These are phyloP conservation scores for Paraleonurus japonicus DNA, from an alignment of 257 asterid genomes.

Conservation along the genomic window DNA sequence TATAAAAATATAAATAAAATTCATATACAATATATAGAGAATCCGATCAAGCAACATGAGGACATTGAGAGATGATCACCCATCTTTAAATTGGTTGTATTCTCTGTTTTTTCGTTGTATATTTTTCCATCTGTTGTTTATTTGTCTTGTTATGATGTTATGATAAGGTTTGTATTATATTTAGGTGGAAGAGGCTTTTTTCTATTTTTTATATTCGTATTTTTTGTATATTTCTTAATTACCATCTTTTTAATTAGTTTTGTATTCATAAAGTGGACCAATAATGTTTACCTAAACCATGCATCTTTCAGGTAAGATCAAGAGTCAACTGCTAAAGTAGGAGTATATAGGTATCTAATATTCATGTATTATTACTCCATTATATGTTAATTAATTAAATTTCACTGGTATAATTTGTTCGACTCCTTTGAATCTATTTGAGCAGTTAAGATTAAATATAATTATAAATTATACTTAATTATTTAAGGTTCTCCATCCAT, in stretches of 20 bases:
- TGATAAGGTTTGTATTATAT: conserved; percentile 18
- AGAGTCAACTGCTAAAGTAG: conserved; percentile 64
- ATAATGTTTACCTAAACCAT: conserved; percentile 56
- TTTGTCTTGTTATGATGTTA: conserved; percentile 31
- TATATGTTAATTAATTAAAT: conserved; percentile 5
- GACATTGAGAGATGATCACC: conserved; percentile 6
- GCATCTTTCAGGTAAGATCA: conserved; percentile 37
- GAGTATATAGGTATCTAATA: background rate
- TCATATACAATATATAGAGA: background rate
- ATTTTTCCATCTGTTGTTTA: conserved; percentile 9
- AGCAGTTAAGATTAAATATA: conserved; percentile 22
- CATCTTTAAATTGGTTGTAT: conserved; percentile 25
- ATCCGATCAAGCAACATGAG: background rate
- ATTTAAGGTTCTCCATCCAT: background rate
- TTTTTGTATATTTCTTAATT: background rate
- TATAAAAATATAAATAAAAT: too few species aligned
- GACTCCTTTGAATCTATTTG: conserved; percentile 7
- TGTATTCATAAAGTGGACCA: conserved; percentile 36
- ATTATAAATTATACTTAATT: background rate
- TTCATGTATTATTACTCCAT: background rate
- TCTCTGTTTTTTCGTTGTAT: conserved; percentile 4
- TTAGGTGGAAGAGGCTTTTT: conserved; percentile 17
- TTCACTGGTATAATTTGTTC: conserved; percentile 3
- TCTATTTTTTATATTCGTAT: background rate
- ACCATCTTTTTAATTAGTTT: background rate